Conservation (phyloP, 257 asterid genomes). For the Verbena officinalis region DNA sequence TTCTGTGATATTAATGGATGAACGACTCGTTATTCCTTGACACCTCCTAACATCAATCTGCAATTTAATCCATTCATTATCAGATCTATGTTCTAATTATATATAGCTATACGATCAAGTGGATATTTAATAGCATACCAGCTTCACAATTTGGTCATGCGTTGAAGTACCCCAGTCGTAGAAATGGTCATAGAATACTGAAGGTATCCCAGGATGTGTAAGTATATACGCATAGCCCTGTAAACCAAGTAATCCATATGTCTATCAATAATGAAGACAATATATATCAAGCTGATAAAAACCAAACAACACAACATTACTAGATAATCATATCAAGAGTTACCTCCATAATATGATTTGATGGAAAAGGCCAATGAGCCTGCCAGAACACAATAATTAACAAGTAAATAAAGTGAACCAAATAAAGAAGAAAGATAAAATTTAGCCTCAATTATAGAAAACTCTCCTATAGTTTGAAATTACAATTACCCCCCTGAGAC, state of each 20-base stretch:
- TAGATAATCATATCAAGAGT: constrained; percentile 21
- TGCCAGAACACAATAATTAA: constrained; percentile 37
- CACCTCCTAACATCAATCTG: constrained; percentile 71
- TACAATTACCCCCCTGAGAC: too few relatives aligned
- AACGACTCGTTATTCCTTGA: constrained; percentile 76
- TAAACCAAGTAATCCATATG: background rate
- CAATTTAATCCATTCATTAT: constrained; percentile 14
- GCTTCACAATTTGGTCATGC: constrained; percentile 80
- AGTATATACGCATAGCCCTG: constrained; percentile 90
- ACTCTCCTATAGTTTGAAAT: too few relatives aligned
- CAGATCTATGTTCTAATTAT: background rate
- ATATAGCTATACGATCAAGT: background rate
- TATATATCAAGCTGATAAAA: constrained; percentile 1
- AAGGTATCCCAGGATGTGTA: constrained; percentile 89
- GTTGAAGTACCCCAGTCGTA: constrained; percentile 68
- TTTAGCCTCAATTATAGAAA: too few relatives aligned
- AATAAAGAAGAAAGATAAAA: background rate
- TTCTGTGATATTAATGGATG: constrained; percentile 62
- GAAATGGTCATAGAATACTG: constrained; percentile 92
- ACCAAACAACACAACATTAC: constrained; percentile 4
- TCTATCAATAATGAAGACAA: too few relatives aligned
- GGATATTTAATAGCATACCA: constrained; percentile 51
- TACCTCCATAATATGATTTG: constrained; percentile 90
- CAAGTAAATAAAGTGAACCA: constrained; percentile 9
- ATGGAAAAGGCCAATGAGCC: constrained; percentile 99